Evolutionary conservation across 2,329 filamentous ascomycete species (phyloP).

Genomic region (Hortaea werneckii): DNA sequence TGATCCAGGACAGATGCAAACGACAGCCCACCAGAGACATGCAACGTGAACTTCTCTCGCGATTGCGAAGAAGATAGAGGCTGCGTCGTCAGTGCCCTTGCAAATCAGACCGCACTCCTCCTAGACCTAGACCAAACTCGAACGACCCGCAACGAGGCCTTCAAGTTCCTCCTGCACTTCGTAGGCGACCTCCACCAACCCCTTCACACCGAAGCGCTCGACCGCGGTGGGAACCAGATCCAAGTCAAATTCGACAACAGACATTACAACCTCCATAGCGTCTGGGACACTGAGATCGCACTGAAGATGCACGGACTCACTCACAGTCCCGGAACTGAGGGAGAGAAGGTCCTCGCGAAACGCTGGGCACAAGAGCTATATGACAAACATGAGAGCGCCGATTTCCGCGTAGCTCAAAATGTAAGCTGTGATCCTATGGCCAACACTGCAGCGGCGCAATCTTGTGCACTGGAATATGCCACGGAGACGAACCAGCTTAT

Average conservation of each 20-base stretch:
- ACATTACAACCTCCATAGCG: conserved; percentile 33
- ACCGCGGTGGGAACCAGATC: conserved; percentile 35
- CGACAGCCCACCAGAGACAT: conserved; percentile 35
- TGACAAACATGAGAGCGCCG: conserved; percentile 29
- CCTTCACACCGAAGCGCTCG: conserved; percentile 45
- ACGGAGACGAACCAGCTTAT: conserved; percentile 33
- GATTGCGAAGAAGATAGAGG: conserved; percentile 39
- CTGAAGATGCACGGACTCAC: conserved; percentile 30
- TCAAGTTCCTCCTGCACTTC: conserved; percentile 44
- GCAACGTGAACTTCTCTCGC: conserved; percentile 40
- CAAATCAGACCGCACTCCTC: conserved; percentile 40
- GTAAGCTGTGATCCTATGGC: conserved; percentile 26
- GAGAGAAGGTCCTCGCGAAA: background rate
- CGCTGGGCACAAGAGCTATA: conserved; percentile 30
- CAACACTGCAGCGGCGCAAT: conserved; percentile 22
- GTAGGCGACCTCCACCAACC: conserved; percentile 61
- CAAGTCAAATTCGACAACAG: conserved; percentile 33
- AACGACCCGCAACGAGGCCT: conserved; percentile 31
- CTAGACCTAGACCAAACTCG: conserved; percentile 16
- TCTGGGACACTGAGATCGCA: conserved; percentile 36
- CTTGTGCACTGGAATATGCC: conserved; percentile 31
- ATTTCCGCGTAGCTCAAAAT: conserved; percentile 28
- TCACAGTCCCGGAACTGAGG: conserved; percentile 31
- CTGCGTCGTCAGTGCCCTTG: conserved; percentile 44
- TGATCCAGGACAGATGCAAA: conserved; percentile 39